phyloP scores from a whole-genome alignment of 352 stramenopile species.

The Phytophthora pini region DNA sequence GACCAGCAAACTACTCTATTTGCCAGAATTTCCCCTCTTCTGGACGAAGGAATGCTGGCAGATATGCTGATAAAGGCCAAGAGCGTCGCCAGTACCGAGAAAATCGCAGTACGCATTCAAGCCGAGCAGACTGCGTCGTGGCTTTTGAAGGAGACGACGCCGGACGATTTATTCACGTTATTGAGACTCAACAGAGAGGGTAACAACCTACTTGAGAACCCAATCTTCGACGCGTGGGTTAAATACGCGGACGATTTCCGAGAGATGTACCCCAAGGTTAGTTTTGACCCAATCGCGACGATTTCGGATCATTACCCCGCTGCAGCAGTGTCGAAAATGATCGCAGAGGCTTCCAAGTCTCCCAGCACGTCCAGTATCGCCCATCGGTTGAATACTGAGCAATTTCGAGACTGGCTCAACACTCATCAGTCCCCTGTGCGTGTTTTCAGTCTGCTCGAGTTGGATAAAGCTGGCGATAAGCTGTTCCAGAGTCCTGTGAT shows the following conservation, averaged over 20 bases:
- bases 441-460: not conserved
- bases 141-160: not conserved
- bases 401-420: conserved; percentile 3
- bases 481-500: conserved; percentile 2
- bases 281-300: conserved; percentile 1
- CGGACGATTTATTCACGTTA: conserved; percentile 2
- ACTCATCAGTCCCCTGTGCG: not conserved
- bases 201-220: not conserved
- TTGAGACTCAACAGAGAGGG: conserved; percentile 1
- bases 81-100: conserved; percentile 8
- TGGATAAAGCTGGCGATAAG: not conserved
- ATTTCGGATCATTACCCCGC: conserved; percentile 1
- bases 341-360: conserved; percentile 6
- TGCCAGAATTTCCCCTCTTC: not conserved
- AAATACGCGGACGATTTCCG: conserved; percentile 16
- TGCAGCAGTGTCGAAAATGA: conserved; percentile 6
- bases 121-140: conserved; percentile 9
- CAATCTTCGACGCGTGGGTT: conserved; percentile 10
- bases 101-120: conserved; percentile 10
- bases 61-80: conserved; percentile 15
- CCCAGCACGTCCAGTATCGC: conserved; percentile 3
- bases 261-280: conserved; percentile 6
- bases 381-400: conserved; percentile 1
- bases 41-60: conserved; percentile 1
- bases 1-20: conserved; percentile 6